Evolutionary conservation across 2,329 filamentous ascomycete species (phyloP), one percentile per base, ranked within the genome.

Genomic region (Gaeumannomyces sp.): DNA sequence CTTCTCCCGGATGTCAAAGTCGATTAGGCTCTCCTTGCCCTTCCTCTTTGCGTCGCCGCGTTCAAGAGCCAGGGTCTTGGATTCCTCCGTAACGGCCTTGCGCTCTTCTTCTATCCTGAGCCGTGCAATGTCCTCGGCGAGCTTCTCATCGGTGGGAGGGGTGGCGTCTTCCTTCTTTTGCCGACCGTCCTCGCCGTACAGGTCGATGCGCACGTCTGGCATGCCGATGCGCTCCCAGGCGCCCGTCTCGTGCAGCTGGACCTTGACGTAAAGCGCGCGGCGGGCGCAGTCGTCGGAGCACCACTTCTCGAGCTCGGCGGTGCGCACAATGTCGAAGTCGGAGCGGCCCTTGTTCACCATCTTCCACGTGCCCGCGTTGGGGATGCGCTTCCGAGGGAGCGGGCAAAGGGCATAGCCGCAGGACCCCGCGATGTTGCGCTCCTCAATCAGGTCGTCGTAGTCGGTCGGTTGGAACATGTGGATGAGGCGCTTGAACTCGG

Each of bases 381-480:
- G 78, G 63, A 84, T 80, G 38, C 81, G 80, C 38, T 83, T 80
- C 56, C 87, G 87, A n/a, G 85, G 81, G 22, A 82, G 83, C 0
- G 85, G 78, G 75, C 95, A 99, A 33, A 98, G 82, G 0, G 85
- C 81, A 74, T 97, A 98, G 1, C 93, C 95, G 77, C 95, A 99
- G 27, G 85, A 82, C 59, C 84, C 85, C 70, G 91, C 89, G 69
- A 92, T 89, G 74, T 96, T 96, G 71, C 95, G 90, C 80, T 99
- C 95, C 68, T 90, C 85, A 66, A 97, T 88, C 62, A 98, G 80
- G 68, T 91, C 90, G 73, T 97, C 92, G 79, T 96, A 96, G 79
- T 99, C 94, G 64, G 85, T 83, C 0, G 93, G 92, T 73, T 94
- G 91, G 77, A 97, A 98, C 59, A 86, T 81, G 13, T 83, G 79